Percentiles rank a stretch among this genome's conserved stretches.
phyloP scores from a whole-genome alignment of 352 stramenopile genomes.

The Pythium grandisporangium region DNA sequence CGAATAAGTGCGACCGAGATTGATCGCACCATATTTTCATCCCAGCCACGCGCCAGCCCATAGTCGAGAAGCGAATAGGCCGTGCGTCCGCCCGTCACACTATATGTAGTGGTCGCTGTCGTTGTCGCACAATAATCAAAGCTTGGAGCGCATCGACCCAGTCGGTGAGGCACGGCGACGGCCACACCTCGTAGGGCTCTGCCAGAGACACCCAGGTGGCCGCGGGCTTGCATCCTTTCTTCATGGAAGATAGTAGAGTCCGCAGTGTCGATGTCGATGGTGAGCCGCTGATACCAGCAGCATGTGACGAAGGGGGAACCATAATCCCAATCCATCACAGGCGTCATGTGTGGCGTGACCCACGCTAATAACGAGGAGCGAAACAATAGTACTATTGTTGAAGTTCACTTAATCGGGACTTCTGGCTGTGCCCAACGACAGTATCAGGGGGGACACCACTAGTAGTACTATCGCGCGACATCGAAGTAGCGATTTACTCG shows the following conservation, averaged over 20 bases:
- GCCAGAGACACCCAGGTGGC: conserved; percentile 40
- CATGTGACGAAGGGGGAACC: neutral
- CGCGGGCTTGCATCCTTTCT: conserved; percentile 28
- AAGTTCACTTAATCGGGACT: neutral
- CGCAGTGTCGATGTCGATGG: neutral
- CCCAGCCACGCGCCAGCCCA: conserved; percentile 15
- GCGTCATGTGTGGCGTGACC: neutral
- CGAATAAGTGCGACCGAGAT: no score
- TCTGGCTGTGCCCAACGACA: neutral
- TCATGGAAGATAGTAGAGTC: neutral
- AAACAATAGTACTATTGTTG: no score
- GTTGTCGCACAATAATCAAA: conserved; percentile 57
- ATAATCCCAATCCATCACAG: neutral
- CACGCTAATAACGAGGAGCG: no score
- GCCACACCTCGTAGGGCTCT: conserved; percentile 33
- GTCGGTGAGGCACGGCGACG: conserved; percentile 34
- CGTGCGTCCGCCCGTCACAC: conserved; percentile 43
- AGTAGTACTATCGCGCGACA: neutral
- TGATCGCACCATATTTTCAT: neutral
- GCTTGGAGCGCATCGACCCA: conserved; percentile 31
- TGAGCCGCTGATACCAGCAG: no score
- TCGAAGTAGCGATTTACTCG: neutral
- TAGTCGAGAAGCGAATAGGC: conserved; percentile 31
- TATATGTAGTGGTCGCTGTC: conserved; percentile 40
- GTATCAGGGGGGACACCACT: neutral